Conservation (phyloP, 2,329 filamentous ascomycete species). For the Fusarium neocosmosporiellum region DNA sequence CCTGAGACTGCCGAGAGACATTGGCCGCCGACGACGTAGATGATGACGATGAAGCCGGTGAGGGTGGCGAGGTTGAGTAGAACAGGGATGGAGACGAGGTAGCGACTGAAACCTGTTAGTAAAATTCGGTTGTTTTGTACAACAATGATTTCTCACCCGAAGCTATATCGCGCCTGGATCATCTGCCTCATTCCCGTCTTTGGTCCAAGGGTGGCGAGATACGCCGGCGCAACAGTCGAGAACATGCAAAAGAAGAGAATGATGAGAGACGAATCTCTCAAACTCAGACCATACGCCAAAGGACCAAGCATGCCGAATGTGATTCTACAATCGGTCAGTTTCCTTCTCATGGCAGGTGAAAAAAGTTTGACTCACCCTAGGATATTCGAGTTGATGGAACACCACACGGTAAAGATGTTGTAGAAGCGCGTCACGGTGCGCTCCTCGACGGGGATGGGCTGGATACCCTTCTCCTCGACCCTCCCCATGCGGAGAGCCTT, state of each 20-base stretch:
- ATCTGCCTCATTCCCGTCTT: conserved; percentile 74
- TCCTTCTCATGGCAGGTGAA: not conserved
- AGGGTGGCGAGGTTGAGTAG: conserved; percentile 72
- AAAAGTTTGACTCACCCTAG: conserved; percentile 49
- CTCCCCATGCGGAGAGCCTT: conserved; percentile 50
- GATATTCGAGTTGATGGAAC: conserved; percentile 61
- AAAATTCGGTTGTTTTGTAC: not conserved
- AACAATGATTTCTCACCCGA: conserved; percentile 55
- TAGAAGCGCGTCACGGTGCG: conserved; percentile 54
- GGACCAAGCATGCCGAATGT: conserved; percentile 74
- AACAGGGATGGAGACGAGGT: conserved; percentile 68
- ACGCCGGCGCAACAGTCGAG: conserved; percentile 65
- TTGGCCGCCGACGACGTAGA: conserved; percentile 70
- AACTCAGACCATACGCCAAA: conserved; percentile 62
- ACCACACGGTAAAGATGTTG: conserved; percentile 62
- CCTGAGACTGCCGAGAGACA: conserved; percentile 65
- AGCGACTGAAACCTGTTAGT: conserved; percentile 53
- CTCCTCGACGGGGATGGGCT: conserved; percentile 56
- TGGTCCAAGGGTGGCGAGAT: conserved; percentile 67
- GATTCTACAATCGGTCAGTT: conserved; percentile 54
- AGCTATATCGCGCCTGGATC: conserved; percentile 72
- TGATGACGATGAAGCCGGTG: conserved; percentile 72
- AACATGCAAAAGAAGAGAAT: conserved; percentile 73
- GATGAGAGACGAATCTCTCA: conserved; percentile 67
- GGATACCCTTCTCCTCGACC: conserved; percentile 58